Evolutionary conservation across 2,329 filamentous ascomycete genomes (phyloP).

Genomic region (Aspergillus candidus): DNA sequence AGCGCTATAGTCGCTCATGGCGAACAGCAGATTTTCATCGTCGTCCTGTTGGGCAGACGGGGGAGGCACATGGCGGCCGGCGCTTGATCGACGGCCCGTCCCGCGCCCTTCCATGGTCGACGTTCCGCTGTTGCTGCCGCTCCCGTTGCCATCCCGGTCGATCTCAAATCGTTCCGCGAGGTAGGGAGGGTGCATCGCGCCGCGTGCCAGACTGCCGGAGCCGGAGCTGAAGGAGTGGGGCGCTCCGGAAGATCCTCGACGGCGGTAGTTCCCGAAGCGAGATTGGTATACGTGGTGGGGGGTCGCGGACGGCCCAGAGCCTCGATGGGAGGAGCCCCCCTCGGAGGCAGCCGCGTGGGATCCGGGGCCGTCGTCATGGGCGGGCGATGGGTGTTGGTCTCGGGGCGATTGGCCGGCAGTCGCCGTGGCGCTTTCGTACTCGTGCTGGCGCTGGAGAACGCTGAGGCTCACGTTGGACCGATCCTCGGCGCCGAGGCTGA

Average conservation of each 20-base stretch:
- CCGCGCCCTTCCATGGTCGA: constrained; percentile 31
- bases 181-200: constrained; percentile 26
- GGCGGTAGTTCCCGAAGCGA: constrained; percentile 32
- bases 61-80: constrained; percentile 25
- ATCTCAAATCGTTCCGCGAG: constrained; percentile 28
- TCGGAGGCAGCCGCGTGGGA: no score
- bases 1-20: constrained; percentile 42
- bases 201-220: constrained; percentile 36
- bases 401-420: constrained; percentile 17
- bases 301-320: constrained; percentile 20
- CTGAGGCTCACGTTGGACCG: constrained; percentile 27
- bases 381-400: constrained; percentile 12
- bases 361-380: constrained; percentile 14
- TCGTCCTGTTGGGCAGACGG: constrained; percentile 32
- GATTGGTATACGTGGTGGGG: constrained; percentile 32
- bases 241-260: constrained; percentile 33
- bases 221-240: constrained; percentile 35
- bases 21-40: constrained; percentile 41
- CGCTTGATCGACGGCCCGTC: constrained; percentile 29
- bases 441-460: constrained; percentile 29
- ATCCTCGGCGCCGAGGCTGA: constrained; percentile 42
- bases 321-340: neutral
- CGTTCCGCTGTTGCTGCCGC: constrained; percentile 36
- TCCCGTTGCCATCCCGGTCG: constrained; percentile 34
- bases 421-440: constrained; percentile 21